Evolutionary conservation across 371 early-diverging fungal genomes (phyloP), one percentile per base, ranked within the genome.

Genomic region (Mortierella sp.): DNA sequence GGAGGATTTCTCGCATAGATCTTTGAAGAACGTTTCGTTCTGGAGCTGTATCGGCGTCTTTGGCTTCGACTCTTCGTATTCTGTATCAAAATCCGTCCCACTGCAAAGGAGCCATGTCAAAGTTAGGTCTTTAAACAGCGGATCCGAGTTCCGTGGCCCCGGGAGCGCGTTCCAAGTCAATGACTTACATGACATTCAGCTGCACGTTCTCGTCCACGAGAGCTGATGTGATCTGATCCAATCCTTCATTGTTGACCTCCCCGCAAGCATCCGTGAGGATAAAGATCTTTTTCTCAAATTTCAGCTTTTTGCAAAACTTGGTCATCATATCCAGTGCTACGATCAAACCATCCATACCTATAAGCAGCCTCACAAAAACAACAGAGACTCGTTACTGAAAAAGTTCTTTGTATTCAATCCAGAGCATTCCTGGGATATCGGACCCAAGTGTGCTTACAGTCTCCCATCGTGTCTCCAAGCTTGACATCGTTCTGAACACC

Each of bases 301-400:
- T 92, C 23, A 89, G 67, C 0, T 87, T 69, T 57, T 80, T 81
- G 64, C 91, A 91, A 67, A 86, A 82, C 24, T 59, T 60, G 9
- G 78, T 63, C 43, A 91, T 84, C 80, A 85, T 82, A 13, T 86
- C 73, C 47, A 85, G 68, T 1, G 88, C 88, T 10, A 92, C 80
- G 54, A 91, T 87, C 50, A 92, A 67, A 7, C 87, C 91, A 70
- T 90, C 90, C 60, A 91, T 52, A 23, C 84, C 84, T 86, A 73
- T 27, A n/a, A 23, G 43, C 1, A 21, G 6, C 30, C 26, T 19
- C n/a, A 7, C 24, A 34, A 48, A 26, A 34, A 34, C 34, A 34
- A 34, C 7, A 34, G 34, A 34, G 34, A 34, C 7, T 34, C 34
- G 10, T 4, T 34, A 4, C 4, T 34, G n/a, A 34, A 10, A 10